Evolutionary conservation across 2,329 filamentous ascomycete species (phyloP).

Genomic region (Sporothrix mexicana): DNA sequence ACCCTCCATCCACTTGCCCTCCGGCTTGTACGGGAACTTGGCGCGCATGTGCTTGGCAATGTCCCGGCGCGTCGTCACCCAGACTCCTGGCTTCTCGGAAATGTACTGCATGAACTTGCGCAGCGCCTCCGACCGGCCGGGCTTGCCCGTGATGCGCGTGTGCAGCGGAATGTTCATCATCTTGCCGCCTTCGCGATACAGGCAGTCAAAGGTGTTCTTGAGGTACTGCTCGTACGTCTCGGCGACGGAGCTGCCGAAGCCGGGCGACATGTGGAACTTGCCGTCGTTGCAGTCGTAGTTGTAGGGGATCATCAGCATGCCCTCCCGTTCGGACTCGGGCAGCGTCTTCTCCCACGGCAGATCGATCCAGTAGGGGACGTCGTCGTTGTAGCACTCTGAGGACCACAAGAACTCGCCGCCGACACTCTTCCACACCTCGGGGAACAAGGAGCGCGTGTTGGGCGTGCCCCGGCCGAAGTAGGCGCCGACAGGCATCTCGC

Average conservation of each 20-base stretch:
- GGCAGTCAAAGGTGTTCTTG: constrained; percentile 60
- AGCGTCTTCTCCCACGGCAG: constrained; percentile 35
- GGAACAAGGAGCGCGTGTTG: constrained; percentile 36
- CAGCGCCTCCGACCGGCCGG: constrained; percentile 58
- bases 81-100: constrained; percentile 56
- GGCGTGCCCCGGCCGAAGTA: constrained; percentile 39
- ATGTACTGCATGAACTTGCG: constrained; percentile 62
- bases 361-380: constrained; percentile 39
- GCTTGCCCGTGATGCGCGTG: constrained; percentile 59
- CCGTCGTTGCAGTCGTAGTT: constrained; percentile 39
- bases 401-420: constrained; percentile 36
- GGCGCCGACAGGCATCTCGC: constrained; percentile 37
- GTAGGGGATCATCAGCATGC: constrained; percentile 39
- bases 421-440: constrained; percentile 35
- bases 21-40: constrained; percentile 50
- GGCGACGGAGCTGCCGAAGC: constrained; percentile 49
- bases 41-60: constrained; percentile 58
- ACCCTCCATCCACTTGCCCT: constrained; percentile 40
- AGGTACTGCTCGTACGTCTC: constrained; percentile 54
- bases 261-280: constrained; percentile 49
- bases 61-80: constrained; percentile 60
- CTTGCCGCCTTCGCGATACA: constrained; percentile 60
- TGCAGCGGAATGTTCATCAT: constrained; percentile 65
- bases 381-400: constrained; percentile 38
- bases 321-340: constrained; percentile 34